Percentiles rank a stretch among this genome's conserved stretches.
phyloP scores from a whole-genome alignment of 2,329 filamentous ascomycete species.

The Chaetomiaceae sp. region DNA sequence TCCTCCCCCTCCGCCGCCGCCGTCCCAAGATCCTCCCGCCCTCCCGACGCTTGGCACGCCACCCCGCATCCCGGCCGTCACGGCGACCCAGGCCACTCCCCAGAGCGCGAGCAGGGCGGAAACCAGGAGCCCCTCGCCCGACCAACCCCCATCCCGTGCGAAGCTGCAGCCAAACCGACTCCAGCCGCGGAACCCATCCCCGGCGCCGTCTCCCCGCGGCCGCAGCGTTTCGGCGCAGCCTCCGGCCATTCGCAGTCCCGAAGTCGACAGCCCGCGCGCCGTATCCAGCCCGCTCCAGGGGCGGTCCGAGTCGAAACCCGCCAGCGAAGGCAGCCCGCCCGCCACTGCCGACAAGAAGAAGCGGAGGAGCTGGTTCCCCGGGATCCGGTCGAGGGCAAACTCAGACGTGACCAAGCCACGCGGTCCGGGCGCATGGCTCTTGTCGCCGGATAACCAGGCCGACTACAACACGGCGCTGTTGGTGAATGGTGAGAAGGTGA shows the following conservation, averaged over 20 bases:
- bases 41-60: slow-evolving; percentile 2
- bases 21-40: background rate
- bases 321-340: slow-evolving; percentile 40
- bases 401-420: slow-evolving; percentile 34
- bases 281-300: slow-evolving; percentile 30
- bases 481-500: slow-evolving; percentile 51
- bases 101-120: background rate
- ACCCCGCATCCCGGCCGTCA: slow-evolving; percentile 13
- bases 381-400: slow-evolving; percentile 47
- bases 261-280: slow-evolving; percentile 30
- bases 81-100: slow-evolving; percentile 15
- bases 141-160: slow-evolving; percentile 5
- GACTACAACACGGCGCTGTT: slow-evolving; percentile 55
- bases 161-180: slow-evolving; percentile 22
- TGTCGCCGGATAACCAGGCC: slow-evolving; percentile 46
- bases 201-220: slow-evolving; percentile 31
- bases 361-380: slow-evolving; percentile 52
- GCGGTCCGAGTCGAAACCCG: slow-evolving; percentile 32
- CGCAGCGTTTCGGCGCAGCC: slow-evolving; percentile 49
- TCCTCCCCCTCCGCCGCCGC: slow-evolving; percentile 11
- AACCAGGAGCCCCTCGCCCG: slow-evolving; percentile 17
- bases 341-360: slow-evolving; percentile 40
- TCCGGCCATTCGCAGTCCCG: slow-evolving; percentile 28
- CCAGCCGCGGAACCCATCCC: slow-evolving; percentile 13
- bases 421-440: slow-evolving; percentile 47